A percentile compares a stretch with the other conserved stretches of the same genome.
Conservation (phyloP, 2,329 filamentous ascomycete species). For the Exophiala aquamarina region DNA sequence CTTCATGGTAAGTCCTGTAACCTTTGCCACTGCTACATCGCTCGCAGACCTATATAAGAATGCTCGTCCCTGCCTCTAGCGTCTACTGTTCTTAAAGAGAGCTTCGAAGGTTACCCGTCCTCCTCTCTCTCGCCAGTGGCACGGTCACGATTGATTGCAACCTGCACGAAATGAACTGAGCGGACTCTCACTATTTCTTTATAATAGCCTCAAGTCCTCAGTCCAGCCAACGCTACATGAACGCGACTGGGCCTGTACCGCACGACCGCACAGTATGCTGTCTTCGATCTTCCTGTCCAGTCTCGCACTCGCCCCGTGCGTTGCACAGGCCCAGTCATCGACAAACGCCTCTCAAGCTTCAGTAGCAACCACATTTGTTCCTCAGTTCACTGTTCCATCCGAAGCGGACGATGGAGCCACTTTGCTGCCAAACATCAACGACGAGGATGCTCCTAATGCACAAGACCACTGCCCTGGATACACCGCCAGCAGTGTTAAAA, state of each 20-base stretch:
- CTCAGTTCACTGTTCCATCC: constrained; percentile 49
- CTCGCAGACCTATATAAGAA: not conserved
- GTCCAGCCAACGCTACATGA: not conserved
- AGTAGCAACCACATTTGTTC: constrained; percentile 9
- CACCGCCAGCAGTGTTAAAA: constrained; percentile 51
- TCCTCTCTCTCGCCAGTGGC: too few species aligned
- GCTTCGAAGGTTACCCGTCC: too few species aligned
- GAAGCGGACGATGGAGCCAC: constrained; percentile 46
- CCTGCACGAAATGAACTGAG: not conserved
- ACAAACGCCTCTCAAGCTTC: constrained; percentile 9
- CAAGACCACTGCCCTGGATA: constrained; percentile 65
- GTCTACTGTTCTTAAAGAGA: not conserved
- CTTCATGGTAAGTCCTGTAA: too few species aligned
- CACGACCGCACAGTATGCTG: constrained; percentile 10
- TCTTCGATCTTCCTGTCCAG: constrained; percentile 10
- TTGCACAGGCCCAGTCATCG: constrained; percentile 16
- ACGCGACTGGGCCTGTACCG: constrained; percentile 1
- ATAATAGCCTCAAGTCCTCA: constrained; percentile 4
- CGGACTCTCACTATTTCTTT: constrained; percentile 3
- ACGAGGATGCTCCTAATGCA: constrained; percentile 62
- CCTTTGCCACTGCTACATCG: not conserved
- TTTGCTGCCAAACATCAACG: constrained; percentile 63
- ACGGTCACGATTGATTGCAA: too few species aligned
- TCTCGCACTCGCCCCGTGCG: constrained; percentile 13
- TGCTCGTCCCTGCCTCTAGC: not conserved